phyloP scores from a whole-genome alignment of 2,329 filamentous ascomycete genomes.

The Penicillium occitanis region DNA sequence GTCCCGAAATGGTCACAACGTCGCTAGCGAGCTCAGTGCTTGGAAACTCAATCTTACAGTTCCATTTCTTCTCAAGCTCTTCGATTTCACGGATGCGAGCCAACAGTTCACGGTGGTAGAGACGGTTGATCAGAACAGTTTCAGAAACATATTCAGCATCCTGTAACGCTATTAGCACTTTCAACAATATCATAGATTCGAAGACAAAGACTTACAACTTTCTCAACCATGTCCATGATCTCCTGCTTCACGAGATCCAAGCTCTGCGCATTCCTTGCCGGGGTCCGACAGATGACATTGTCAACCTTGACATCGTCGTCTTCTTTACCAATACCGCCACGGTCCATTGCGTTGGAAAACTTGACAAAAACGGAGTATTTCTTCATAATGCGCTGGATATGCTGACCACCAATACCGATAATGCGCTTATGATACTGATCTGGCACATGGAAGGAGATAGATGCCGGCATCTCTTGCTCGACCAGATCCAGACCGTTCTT shows the following conservation, averaged over 20 bases:
- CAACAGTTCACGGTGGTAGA: slow-evolving; percentile 93
- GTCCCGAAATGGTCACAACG: slow-evolving; percentile 90
- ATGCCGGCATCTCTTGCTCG: slow-evolving; percentile 98
- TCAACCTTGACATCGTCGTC: slow-evolving; percentile 98
- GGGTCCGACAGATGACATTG: slow-evolving; percentile 97
- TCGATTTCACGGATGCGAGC: slow-evolving; percentile 85
- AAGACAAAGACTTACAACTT: slow-evolving; percentile 62
- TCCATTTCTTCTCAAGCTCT: slow-evolving; percentile 97
- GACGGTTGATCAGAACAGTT: slow-evolving; percentile 85
- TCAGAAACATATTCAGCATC: slow-evolving; percentile 97
- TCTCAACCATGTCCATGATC: slow-evolving; percentile 99
- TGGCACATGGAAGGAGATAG: slow-evolving; percentile 97
- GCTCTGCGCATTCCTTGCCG: slow-evolving; percentile 94
- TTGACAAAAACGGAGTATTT: slow-evolving; percentile 99
- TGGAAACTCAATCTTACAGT: slow-evolving; percentile 98
- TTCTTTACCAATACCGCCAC: slow-evolving; percentile 87
- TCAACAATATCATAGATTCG: slow-evolving; percentile 10
- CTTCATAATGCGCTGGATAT: slow-evolving; percentile 99
- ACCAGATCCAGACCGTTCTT: slow-evolving; percentile 90
- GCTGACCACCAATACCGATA: slow-evolving; percentile 95
- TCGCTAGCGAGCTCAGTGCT: slow-evolving; percentile 97
- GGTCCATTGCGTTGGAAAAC: slow-evolving; percentile 98
- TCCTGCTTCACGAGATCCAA: slow-evolving; percentile 97
- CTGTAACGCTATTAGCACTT: slow-evolving; percentile 39
- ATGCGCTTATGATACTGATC: slow-evolving; percentile 99